Base-by-base conservation (phyloP, 129 eudicot genomes). In the Tanacetum coccineum region DNA sequence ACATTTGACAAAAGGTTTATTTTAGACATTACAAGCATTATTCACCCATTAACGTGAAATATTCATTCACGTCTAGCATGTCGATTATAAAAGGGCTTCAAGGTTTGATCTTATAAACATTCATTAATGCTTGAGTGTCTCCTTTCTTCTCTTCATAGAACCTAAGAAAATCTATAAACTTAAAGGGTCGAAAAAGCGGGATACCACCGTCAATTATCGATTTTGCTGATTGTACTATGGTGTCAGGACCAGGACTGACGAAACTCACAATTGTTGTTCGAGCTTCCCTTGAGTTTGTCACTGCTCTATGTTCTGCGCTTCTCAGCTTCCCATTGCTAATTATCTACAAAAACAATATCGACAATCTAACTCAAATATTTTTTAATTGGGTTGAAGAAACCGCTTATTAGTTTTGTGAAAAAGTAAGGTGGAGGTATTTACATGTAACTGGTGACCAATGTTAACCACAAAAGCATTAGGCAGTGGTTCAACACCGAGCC, bases 311-410 rank as follows among this genome's bases (percentile, higher is more conserved):
- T 59, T 67, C 83, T 9, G 74, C 71, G 26, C 89, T 75, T 64
- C 19, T 78, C n/a, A 84, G 50, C 79, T 77, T 84, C 62, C 83
- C 85, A 8, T 84, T 84, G 54, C 85, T 84, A 12, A 78, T 67
- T 74, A 81, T 69, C 86, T 84, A 50, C 70, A 79, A 67, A 32
- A 32, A 32, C 40, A 32, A 32, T 32, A 32, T 32, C 7, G 9
- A 32, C 40, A 4, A 32, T 32, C 40, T 4, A 32, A 32, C 8
- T 32, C 40, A 32, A 32, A 28, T 3, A 28, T 0, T 4, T 4
- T 28, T 4, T 32, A 32, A 32, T 32, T 6, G 40, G 40, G 40
- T 32, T 32, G 40, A 32, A 32, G 8, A 32, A 32, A 32, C 1
- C 8, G 40, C 40, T 28, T 28, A 28, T 28, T 28, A 28, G 32